Base-by-base conservation (phyloP, 768 basidiomycete genomes). In the Calocybe indica region DNA sequence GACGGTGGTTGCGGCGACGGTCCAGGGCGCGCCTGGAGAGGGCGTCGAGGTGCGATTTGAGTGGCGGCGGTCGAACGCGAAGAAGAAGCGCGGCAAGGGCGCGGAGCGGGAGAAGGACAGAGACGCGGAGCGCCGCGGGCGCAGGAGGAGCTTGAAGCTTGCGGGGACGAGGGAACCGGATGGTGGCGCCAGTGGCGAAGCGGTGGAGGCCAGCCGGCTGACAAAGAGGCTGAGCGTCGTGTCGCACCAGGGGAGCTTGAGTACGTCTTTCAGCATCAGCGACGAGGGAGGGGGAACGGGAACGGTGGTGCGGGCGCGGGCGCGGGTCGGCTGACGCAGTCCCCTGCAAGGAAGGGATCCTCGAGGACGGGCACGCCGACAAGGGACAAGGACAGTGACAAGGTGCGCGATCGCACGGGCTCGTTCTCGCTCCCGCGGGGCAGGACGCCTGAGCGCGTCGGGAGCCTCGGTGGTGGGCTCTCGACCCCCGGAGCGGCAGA, bases 41-140 rank as follows among this genome's bases (percentile, higher is more conserved):
- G 71, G 69, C 22, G 75, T 88, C 1, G 87, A 91, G 56, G 79
- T 92, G 13, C 66, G 81, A 40, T 85, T 92, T 60, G 88, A 91
- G 64, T 92, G 90, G 90, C 76, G 76, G 56, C 68, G 85, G 41
- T 76, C 51, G 11, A 58, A 49, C 22, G 51, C 46, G 30, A 56
- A 50, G 32, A 55, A 49, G 37, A 50, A 60, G 53, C 50, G 49
- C 35, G 82, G 83, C 57, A 82, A 80, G 78, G 65, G 66, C 36
- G 61, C 76, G 32, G 73, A 71, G 34, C 64, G 62, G 56, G 53
- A 47, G 51, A 55, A 47, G 45, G 53, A 57, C 56, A 57, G 40
- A 50, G 30, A 37, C 38, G 45, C n/a, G 22, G 22, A 22, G 22
- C 42, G 42, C 6, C 42, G 31, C 9, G 30, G 42, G 13, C 55